Evolutionary conservation across 768 basidiomycete genomes (phyloP), one percentile per base, ranked within the genome.

Genomic region (Leccinum longicurvipes): DNA sequence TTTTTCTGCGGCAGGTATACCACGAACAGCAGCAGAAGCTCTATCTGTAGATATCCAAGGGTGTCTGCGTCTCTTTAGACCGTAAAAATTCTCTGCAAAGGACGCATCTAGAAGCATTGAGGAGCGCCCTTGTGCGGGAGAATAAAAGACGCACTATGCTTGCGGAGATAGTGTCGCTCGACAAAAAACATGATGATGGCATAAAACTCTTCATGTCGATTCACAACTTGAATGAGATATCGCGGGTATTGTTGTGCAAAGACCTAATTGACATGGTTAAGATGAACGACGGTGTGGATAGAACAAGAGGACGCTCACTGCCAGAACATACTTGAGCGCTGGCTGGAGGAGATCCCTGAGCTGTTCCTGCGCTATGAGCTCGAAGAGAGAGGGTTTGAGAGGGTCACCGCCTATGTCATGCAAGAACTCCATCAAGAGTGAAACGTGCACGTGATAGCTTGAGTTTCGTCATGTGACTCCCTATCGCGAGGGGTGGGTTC

Each of bases 141-240:
- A 12, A 12, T 2, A 44, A 6, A 45, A 60, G 50, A 70, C 87
- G 56, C 59, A 94, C 95, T 84, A 64, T 95, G 85, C 67, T 85
- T 89, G 58, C 82, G 82, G 54, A 99, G 85, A 72, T 97, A 95
- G 74, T 96, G 86, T 15, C 86, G 78, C 74, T 99, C 97, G 17
- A 98, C 87, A 54, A 93, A 79, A 52, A 95, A 74, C 87, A 98
- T 91, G 59, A 96, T 77, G 14, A 81, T 61, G 1, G 94, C 91
- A 64, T 97, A 98, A 72, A 97, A 92, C 70, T 98, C 95, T 70
- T 99, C 97, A 76, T 99, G 97, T 29, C 85, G 77, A 71, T 98
- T 98, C 15, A 97, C 91, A 51, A 98, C 78, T 17, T 87, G 85
- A 42, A 99, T 74, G 28, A 98, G 81, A 71, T 98, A 95, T 53